phyloP scores from a whole-genome alignment of 164 flowering plant genomes.

The Brasenia schreberi region DNA sequence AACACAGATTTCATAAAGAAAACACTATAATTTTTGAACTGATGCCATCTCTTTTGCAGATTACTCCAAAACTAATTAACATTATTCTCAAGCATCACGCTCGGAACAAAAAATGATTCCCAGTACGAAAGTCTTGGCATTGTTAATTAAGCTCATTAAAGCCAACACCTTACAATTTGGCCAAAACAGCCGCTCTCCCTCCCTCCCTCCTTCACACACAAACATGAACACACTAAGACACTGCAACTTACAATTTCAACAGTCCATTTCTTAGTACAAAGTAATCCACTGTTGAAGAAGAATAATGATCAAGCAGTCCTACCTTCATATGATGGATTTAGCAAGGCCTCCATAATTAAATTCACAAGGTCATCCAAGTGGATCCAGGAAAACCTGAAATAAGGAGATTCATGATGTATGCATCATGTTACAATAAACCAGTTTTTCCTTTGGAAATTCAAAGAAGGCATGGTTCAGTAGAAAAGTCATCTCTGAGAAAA shows the following conservation, averaged over 20 bases:
- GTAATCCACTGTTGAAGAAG: not conserved
- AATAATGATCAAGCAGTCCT: not conserved
- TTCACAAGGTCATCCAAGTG: slow-evolving; percentile 95
- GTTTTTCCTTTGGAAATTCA: not conserved
- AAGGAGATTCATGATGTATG: not conserved
- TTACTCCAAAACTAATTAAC: too few species aligned
- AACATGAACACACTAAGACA: not conserved
- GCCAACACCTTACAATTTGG: too few species aligned
- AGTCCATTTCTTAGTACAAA: not conserved
- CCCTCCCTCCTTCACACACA: not conserved
- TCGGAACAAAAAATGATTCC: too few species aligned
- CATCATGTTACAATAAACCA: not conserved
- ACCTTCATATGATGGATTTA: slow-evolving; percentile 83
- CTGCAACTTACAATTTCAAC: not conserved
- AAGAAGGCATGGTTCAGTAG: not conserved
- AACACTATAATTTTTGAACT: too few species aligned
- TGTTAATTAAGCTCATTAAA: too few species aligned
- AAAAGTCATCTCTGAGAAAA: too few species aligned
- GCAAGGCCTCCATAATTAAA: slow-evolving; percentile 69
- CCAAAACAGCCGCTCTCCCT: too few species aligned
- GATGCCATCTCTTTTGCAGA: too few species aligned
- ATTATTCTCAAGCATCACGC: too few species aligned
- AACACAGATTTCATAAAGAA: too few species aligned
- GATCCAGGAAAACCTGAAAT: slow-evolving; percentile 96
- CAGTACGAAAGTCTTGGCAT: too few species aligned